Base-by-base conservation (phyloP, 2,329 filamentous ascomycete species). In the Neobulgaria alba region DNA sequence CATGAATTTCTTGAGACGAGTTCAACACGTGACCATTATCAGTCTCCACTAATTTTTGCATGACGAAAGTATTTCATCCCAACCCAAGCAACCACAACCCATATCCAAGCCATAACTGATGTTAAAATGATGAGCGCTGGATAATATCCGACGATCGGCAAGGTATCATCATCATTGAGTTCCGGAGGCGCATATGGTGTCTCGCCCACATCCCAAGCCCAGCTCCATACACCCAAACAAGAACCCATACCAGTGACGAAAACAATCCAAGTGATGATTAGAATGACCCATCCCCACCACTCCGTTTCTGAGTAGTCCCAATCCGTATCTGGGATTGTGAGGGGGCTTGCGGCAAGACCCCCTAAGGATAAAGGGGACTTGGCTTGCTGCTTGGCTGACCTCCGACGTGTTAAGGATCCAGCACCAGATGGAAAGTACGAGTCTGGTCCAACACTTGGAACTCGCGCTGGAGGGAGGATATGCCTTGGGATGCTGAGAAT, bases 61-160 rank as follows among this genome's bases (percentile, higher is more conserved):
- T 98, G 92, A 53, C 89, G 79, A 60, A 98, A 98, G 63, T 96
- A 96, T 62, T 98, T 98, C 90, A 98, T 96, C 17, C 92, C 92
- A 36, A 96, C 82, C 92, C 92, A 98, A 9, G 93, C 92, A 43
- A 93, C 81, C 10, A 95, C 79, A 14, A 96, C 92, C 92, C 92
- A 98, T 4, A 96, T 87, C 92, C 92, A 98, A 14, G 89, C 88
- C 85, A 98, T 95, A 19, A 98, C 85, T 35, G 81, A 82, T 3
- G 90, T 95, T 52, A 96, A 68, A 43, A 96, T 92, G 50, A 96
- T 85, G 56, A 98, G 67, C 9, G 89, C 87, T 17, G 92, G 92
- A 64, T 98, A 98, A 63, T 98, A 98, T 8, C 93, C 92, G 9
- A 93, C 85, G 56, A 98, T 95, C 2, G 92, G 92, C 54, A 98